Base-by-base conservation (phyloP, 139 green algal species). In the Chlamydomonas sp. region DNA sequence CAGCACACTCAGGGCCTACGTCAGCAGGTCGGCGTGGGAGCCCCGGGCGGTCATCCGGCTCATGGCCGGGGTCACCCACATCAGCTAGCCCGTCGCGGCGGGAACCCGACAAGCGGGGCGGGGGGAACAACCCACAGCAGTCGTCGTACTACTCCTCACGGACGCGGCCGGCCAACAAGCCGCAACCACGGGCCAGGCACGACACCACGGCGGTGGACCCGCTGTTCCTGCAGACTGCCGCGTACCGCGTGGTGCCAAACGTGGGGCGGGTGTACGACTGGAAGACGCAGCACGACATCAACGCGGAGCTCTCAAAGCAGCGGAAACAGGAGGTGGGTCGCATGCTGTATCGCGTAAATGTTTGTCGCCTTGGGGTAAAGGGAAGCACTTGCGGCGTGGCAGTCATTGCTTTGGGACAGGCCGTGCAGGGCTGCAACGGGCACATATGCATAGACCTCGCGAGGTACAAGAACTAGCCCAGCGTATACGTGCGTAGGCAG, bases 221-320 rank as follows among this genome's bases (percentile, higher is more conserved):
- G 17, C n/a, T 81, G 62, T 78, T 71, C 74, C 57, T 88, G 14
- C 63, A 88, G 49, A 82, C 83, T 1, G 83, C 83, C 0, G 83
- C 64, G n/a, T 88, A 88, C 62, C 73, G 83, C 1, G 75, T 49
- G 14, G 83, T 88, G 16, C 73, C 73, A 5, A 81, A 81, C 62
- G 83, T 88, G 61, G 83, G 83, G 2, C 62, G 62, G 1, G 74
- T 88, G 72, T 88, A 88, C 57, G 84, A 88, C 74, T 88, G 84
- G 84, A 83, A 77, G 18, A 58, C 73, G 2, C 75, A 82, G 58
- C 84, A 88, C 84, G 84, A 88, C 14, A 64, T 88, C 7, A 88
- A 88, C 63, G 17, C 57, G 9, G 63, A 61, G 20, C 64, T 88
- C 1, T 78, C 63, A 4, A 88, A 88, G 49, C 84, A 88, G 63